Conservation (phyloP, 2,329 filamentous ascomycete genomes). For the Leptographium wingfieldii region DNA sequence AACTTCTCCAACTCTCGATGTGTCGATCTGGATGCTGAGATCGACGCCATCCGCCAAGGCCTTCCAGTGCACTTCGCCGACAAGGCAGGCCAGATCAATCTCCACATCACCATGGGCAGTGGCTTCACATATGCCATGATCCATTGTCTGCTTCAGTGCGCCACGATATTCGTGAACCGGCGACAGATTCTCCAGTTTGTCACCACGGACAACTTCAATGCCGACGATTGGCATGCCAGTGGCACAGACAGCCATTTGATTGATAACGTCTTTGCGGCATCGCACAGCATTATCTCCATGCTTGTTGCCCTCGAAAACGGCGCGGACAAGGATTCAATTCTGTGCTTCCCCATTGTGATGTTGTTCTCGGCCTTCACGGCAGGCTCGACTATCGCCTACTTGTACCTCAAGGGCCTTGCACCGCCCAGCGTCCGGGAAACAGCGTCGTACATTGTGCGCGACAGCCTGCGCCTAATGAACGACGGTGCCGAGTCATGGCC, state of each 20-base stretch:
- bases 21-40: conserved; percentile 36
- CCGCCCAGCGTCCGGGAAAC: conserved; percentile 44
- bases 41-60: conserved; percentile 40
- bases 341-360: conserved; percentile 53
- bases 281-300: conserved; percentile 44
- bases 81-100: conserved; percentile 46
- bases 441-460: conserved; percentile 41
- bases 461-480: conserved; percentile 45
- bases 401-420: conserved; percentile 48
- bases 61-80: conserved; percentile 48
- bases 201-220: conserved; percentile 36
- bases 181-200: conserved; percentile 46
- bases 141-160: conserved; percentile 47
- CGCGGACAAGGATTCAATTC: conserved; percentile 42
- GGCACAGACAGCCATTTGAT: conserved; percentile 36
- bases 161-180: conserved; percentile 48
- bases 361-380: conserved; percentile 50
- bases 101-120: conserved; percentile 52
- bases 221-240: conserved; percentile 38
- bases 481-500: conserved; percentile 48
- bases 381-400: conserved; percentile 47
- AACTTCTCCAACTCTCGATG: conserved; percentile 44
- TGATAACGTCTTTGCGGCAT: conserved; percentile 44
- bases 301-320: conserved; percentile 42
- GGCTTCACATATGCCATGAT: conserved; percentile 51